phyloP scores from a whole-genome alignment of 202 grass and related monocot species.

The Setaria italica region DNA sequence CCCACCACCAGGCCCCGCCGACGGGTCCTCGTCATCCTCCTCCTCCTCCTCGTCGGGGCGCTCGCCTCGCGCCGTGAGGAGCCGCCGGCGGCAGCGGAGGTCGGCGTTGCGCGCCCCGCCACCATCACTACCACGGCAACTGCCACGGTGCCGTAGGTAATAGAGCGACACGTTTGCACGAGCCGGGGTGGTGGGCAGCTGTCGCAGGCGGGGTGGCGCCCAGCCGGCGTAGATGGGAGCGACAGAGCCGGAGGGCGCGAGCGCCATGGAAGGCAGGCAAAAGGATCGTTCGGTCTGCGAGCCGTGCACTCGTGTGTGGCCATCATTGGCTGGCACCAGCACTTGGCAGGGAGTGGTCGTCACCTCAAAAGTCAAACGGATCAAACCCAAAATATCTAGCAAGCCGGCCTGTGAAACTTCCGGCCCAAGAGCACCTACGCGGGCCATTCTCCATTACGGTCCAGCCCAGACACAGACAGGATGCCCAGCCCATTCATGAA shows the following conservation, averaged over 20 bases:
- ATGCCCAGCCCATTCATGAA: not conserved
- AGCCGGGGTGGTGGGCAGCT: not conserved
- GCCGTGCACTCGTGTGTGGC: not conserved
- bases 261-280: not conserved
- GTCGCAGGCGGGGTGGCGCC: not conserved
- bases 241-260: not conserved
- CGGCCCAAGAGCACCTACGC: not conserved
- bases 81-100: conserved; percentile 55
- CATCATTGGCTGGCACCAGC: not conserved
- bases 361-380: not conserved
- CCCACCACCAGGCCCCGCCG: not conserved
- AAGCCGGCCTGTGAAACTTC: not conserved
- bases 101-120: not conserved
- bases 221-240: not conserved
- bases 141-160: too few relatives aligned
- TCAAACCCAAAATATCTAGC: not conserved
- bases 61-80: conserved; percentile 55
- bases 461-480: too few relatives aligned
- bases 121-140: too few relatives aligned
- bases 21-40: not conserved
- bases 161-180: too few relatives aligned
- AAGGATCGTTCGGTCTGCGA: not conserved
- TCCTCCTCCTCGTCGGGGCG: conserved; percentile 26
- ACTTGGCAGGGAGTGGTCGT: too few relatives aligned
- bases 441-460: too few relatives aligned